Conservation (phyloP, 257 asterid species). For the Solanum verrucosum region DNA sequence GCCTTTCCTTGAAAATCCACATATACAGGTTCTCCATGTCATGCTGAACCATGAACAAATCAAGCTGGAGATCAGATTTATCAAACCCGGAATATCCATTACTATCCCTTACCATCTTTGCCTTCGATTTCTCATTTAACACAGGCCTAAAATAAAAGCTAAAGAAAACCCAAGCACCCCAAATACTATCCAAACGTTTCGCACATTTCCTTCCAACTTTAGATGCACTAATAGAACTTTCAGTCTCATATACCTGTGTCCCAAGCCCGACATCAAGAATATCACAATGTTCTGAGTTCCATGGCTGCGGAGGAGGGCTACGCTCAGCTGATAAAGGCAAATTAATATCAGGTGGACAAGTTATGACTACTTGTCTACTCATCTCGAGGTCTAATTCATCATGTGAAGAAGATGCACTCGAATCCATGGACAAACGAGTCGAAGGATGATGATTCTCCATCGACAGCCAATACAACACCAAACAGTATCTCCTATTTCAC, state of each 20-base stretch:
- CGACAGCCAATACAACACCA: constrained; percentile 35
- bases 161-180: constrained; percentile 99
- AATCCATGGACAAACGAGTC: constrained; percentile 87
- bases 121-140: constrained; percentile 69
- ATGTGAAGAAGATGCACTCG: constrained; percentile 74
- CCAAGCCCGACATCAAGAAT: constrained; percentile 84
- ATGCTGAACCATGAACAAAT: constrained; percentile 87
- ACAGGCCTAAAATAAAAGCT: constrained; percentile 89
- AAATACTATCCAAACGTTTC: constrained; percentile 76
- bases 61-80: constrained; percentile 77
- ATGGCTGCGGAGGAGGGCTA: constrained; percentile 65
- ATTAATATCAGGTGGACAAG: constrained; percentile 88
- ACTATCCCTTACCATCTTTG: constrained; percentile 55
- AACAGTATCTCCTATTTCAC: constrained; percentile 63
- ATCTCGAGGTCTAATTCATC: constrained; percentile 73
- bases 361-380: constrained; percentile 50
- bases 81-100: constrained; percentile 79
- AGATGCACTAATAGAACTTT: constrained; percentile 42
- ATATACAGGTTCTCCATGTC: constrained; percentile 98
- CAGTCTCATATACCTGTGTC: constrained; percentile 55
- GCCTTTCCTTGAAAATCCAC: constrained; percentile 95
- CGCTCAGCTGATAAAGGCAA: constrained; percentile 70
- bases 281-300: constrained; percentile 66
- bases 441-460: constrained; percentile 95
- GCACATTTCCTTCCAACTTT: constrained; percentile 61